These are phyloP conservation scores for Chlorella sorokiniana DNA, from an alignment of 139 green algal species.

Conservation along the genomic window DNA sequence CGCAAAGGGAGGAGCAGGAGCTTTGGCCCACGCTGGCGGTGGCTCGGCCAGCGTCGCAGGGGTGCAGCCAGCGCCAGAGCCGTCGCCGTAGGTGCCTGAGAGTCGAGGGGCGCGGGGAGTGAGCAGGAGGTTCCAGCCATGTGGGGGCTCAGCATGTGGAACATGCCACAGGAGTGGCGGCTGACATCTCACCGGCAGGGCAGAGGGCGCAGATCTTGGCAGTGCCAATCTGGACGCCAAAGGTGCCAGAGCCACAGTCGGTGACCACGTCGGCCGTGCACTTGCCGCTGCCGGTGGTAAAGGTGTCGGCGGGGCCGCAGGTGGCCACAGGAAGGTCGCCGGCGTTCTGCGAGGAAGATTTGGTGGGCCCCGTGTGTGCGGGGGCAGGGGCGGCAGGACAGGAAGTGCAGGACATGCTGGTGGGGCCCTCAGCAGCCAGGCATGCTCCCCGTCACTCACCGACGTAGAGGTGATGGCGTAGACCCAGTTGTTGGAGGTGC, in stretches of 20 bases:
- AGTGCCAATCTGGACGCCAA: background rate
- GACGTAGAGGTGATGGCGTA: background rate
- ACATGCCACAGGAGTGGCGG: too few relatives aligned
- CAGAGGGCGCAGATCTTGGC: constrained; percentile 9
- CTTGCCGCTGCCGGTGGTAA: background rate
- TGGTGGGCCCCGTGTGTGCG: too few relatives aligned
- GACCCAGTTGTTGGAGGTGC: background rate
- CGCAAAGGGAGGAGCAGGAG: background rate
- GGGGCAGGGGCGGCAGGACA: background rate
- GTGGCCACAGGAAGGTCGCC: background rate
- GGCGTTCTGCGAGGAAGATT: background rate
- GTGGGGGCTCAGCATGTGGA: too few relatives aligned
- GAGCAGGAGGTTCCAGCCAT: too few relatives aligned
- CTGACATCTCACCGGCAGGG: constrained; percentile 10
- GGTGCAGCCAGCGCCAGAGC: background rate
- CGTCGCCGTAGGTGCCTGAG: background rate
- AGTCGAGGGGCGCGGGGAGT: too few relatives aligned
- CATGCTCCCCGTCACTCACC: background rate
- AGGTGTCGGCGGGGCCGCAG: background rate
- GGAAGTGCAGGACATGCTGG: background rate
- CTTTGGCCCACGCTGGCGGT: too few relatives aligned
- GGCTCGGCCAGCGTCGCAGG: background rate
- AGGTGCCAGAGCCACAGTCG: background rate
- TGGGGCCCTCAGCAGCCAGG: background rate
- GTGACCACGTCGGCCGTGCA: background rate